Evolutionary conservation across 768 basidiomycete species (phyloP).

Genomic region (Holtermanniella nyarrowii): DNA sequence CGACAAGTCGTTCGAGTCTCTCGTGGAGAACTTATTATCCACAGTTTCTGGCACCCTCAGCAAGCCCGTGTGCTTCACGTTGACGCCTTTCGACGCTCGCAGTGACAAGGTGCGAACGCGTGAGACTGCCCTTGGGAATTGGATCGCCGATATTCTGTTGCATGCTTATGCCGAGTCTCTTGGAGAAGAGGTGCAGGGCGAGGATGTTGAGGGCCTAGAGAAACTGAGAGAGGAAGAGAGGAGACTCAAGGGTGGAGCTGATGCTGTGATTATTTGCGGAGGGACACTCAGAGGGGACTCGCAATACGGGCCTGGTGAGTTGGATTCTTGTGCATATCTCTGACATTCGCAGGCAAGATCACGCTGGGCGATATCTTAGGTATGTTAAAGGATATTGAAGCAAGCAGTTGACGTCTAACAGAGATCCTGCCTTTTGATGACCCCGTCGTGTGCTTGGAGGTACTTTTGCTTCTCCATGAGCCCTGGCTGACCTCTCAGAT

Average conservation of each 20-base stretch:
- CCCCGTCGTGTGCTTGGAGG: slow-evolving; percentile 65
- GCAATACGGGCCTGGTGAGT: slow-evolving; percentile 64
- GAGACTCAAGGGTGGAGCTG: slow-evolving; percentile 49
- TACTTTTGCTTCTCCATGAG: slow-evolving; percentile 39
- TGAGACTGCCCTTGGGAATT: slow-evolving; percentile 56
- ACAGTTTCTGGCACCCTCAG: slow-evolving; percentile 61
- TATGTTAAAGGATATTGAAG: slow-evolving; percentile 11
- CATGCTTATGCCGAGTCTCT: slow-evolving; percentile 52
- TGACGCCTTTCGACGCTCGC: slow-evolving; percentile 59
- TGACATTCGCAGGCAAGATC: slow-evolving; percentile 49
- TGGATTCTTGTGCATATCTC: background rate
- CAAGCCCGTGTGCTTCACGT: slow-evolving; percentile 63
- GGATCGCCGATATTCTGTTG: slow-evolving; percentile 73
- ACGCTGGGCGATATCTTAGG: slow-evolving; percentile 70
- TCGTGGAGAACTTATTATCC: slow-evolving; percentile 57
- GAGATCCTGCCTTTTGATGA: slow-evolving; percentile 87
- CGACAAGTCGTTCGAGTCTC: slow-evolving; percentile 49
- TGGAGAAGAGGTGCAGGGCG: slow-evolving; percentile 14
- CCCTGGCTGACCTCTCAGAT: slow-evolving; percentile 16
- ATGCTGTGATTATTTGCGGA: slow-evolving; percentile 70
- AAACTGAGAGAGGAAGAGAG: slow-evolving; percentile 18
- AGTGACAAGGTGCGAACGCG: slow-evolving; percentile 62
- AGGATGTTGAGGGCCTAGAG: slow-evolving; percentile 52
- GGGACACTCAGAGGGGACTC: slow-evolving; percentile 81
- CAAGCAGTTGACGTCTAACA: background rate